Percentiles rank a stretch among this genome's conserved stretches.
Conservation (phyloP, 1,139 yeast species). For the Diutina scorzettiae region DNA sequence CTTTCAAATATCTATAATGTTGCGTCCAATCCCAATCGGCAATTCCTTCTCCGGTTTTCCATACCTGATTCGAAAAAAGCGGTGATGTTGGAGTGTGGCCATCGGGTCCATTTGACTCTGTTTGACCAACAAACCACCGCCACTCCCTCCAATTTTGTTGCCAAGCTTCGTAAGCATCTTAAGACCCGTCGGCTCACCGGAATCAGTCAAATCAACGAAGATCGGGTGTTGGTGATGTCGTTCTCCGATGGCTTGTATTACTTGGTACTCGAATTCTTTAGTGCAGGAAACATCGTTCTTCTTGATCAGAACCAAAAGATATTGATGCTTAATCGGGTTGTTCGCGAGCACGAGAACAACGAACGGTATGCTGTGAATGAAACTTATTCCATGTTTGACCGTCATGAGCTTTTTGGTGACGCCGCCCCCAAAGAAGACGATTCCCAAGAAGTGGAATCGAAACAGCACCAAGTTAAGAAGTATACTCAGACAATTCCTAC, state of each 20-base stretch:
- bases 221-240: slow-evolving; percentile 67
- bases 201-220: slow-evolving; percentile 63
- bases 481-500: slow-evolving; percentile 9
- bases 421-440: slow-evolving; percentile 15
- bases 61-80: slow-evolving; percentile 72
- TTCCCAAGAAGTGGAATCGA: slow-evolving; percentile 21
- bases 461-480: slow-evolving; percentile 11
- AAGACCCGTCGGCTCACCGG: slow-evolving; percentile 68
- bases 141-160: slow-evolving; percentile 74
- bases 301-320: slow-evolving; percentile 61
- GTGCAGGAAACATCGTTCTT: slow-evolving; percentile 84
- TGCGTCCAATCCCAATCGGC: slow-evolving; percentile 49
- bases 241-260: slow-evolving; percentile 74
- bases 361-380: slow-evolving; percentile 64
- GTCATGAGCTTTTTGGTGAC: slow-evolving; percentile 2
- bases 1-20: slow-evolving; percentile 80
- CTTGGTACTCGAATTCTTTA: slow-evolving; percentile 80
- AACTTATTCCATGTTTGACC: slow-evolving; percentile 47
- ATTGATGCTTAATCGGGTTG: slow-evolving; percentile 65
- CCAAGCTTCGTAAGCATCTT: slow-evolving; percentile 77
- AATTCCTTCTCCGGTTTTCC: slow-evolving; percentile 70
- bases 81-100: slow-evolving; percentile 77
- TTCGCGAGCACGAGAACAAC: slow-evolving; percentile 55
- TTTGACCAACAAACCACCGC: slow-evolving; percentile 73
- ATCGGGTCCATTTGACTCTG: slow-evolving; percentile 66